phyloP scores from a whole-genome alignment of 2,329 filamentous ascomycete genomes.

The Colletotrichum chlorophyti region DNA sequence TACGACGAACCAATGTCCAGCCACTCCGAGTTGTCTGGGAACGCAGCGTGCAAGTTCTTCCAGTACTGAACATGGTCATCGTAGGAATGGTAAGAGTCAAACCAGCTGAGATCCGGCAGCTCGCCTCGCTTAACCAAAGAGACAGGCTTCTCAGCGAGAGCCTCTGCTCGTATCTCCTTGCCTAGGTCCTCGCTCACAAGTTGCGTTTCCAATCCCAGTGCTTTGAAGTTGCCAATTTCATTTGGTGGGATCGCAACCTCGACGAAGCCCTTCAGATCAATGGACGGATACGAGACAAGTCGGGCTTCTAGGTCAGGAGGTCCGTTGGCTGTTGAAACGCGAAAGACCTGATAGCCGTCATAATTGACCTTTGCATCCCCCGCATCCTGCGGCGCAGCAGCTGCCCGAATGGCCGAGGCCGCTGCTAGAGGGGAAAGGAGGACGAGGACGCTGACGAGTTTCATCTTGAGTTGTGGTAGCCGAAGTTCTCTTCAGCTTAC shows the following conservation, averaged over 20 bases:
- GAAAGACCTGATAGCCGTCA: conserved; percentile 41
- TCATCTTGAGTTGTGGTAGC: conserved; percentile 18
- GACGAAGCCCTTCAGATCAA: conserved; percentile 36
- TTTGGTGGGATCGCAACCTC: conserved; percentile 41
- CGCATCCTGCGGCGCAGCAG: background rate
- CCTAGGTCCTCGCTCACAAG: conserved; percentile 37
- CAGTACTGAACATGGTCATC: conserved; percentile 58
- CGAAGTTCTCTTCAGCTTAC: too few relatives aligned
- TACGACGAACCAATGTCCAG: conserved; percentile 51
- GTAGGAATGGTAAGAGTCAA: conserved; percentile 60
- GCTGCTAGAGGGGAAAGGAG: conserved; percentile 7
- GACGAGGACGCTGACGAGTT: conserved; percentile 6
- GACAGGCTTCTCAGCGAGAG: conserved; percentile 31
- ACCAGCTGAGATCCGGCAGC: conserved; percentile 52
- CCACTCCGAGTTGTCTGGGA: conserved; percentile 54
- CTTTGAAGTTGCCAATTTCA: conserved; percentile 35
- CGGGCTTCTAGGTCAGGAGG: conserved; percentile 30
- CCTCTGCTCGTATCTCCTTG: conserved; percentile 36
- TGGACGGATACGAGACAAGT: conserved; percentile 30
- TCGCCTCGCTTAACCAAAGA: conserved; percentile 33
- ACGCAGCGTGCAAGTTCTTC: conserved; percentile 50
- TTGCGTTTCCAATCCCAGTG: conserved; percentile 34
- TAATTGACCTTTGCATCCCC: conserved; percentile 33
- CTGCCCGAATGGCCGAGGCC: background rate
- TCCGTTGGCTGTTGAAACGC: conserved; percentile 30